These are phyloP conservation scores for Aechmea fasciata DNA, from an alignment of 176 grass and related monocot genomes.

Conservation along the genomic window DNA sequence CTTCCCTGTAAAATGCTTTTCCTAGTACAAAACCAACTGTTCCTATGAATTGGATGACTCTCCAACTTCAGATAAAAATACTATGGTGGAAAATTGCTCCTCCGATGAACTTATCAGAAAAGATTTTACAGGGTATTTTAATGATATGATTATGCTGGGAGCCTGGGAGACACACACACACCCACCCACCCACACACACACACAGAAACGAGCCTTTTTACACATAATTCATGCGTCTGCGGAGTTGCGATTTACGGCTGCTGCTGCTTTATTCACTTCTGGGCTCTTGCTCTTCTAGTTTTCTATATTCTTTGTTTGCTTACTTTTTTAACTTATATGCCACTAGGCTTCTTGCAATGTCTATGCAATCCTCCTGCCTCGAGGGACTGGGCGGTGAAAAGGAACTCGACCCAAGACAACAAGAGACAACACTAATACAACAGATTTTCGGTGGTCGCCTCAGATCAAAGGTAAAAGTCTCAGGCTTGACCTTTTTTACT, in stretches of 20 bases:
- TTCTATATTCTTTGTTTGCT: conserved; percentile 13
- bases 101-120: too few species aligned
- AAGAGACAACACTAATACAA: conserved; percentile 95
- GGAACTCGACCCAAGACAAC: conserved; percentile 62
- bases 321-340: conserved; percentile 27
- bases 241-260: neutral
- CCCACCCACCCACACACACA: too few species aligned
- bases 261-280: neutral
- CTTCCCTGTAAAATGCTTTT: too few species aligned
- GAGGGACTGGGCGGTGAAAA: conserved; percentile 89
- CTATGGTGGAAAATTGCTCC: too few species aligned
- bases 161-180: too few species aligned
- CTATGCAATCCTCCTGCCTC: conserved; percentile 88
- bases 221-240: too few species aligned
- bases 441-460: conserved; percentile 97
- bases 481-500: conserved; percentile 2
- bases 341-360: conserved; percentile 87
- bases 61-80: too few species aligned
- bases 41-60: too few species aligned
- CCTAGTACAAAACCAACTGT: too few species aligned
- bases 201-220: too few species aligned
- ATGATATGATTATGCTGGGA: too few species aligned
- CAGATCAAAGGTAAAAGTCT: conserved; percentile 71
- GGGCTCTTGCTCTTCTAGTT: conserved; percentile 8
- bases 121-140: too few species aligned